Base-by-base conservation (phyloP, 2,329 filamentous ascomycete species). In the Coniochaeta prunicola region DNA sequence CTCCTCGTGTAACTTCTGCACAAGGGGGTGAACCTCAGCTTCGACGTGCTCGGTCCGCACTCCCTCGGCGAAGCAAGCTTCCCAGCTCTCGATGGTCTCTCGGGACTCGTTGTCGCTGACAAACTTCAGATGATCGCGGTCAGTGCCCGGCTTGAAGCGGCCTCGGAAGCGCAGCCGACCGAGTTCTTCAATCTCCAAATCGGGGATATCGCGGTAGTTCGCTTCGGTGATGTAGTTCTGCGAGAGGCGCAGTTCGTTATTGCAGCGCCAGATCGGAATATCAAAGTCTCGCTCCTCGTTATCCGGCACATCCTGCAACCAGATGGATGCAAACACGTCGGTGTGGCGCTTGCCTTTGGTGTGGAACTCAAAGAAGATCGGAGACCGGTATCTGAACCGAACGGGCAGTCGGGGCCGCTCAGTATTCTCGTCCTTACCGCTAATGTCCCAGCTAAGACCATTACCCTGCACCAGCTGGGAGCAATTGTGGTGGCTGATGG, bases 21-120 rank as follows among this genome's bases (percentile, higher is more conserved):
- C 81, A 12, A 83, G 75, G 0, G 86, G 83, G 0, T 92, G 90
- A 0, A 96, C 78, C 67, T 96, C 88, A 26, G 86, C 81, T 10
- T 82, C 76, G 0, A 97, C 91, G 30, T 85, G 81, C 58, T 86
- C 82, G 15, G 80, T 74, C 2, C 94, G 85, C 0, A 96, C 90
- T 13, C 93, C 93, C 71, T 97, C 92, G 0, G 91, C 86, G 42
- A 89, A 84, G 70, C 93, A 97, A 0, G 92, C 90, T 72, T 97
- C 92, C 91, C 92, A 97, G 0, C 89, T 90, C 75, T 97, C 93
- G 63, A 91, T 96, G 0, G 92, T 97, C 77, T 97, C 94, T 33
- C 93, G 87, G 1, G 89, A 88, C 69, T 96, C 87, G 67, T 96
- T 96, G 71, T 96, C 90, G 54, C 86, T 83, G 24, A 96, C 87